Conservation (phyloP, 306 rosid species). For the Quercus gilva region DNA sequence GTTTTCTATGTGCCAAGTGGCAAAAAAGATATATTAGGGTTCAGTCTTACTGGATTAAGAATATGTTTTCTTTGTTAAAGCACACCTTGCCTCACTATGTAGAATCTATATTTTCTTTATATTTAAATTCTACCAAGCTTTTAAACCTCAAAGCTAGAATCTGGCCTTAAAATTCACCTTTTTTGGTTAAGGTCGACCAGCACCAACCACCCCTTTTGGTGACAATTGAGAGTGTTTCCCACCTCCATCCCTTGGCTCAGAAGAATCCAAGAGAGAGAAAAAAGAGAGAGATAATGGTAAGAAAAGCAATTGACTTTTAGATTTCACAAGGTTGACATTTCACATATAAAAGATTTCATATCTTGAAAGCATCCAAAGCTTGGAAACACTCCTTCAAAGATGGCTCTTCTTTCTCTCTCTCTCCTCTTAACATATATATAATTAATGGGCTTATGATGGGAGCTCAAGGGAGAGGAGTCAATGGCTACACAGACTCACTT, state of each 20-base stretch:
- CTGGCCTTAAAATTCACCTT: conserved; percentile 23
- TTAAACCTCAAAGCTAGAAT: conserved; percentile 34
- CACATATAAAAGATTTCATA: conserved; percentile 26
- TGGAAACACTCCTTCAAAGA: conserved; percentile 31
- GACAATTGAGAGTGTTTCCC: conserved; percentile 84
- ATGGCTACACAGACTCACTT: conserved; percentile 69
- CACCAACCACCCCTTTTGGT: conserved; percentile 55
- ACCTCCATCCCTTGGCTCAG: conserved; percentile 73
- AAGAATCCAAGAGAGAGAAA: conserved; percentile 66
- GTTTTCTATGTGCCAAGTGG: conserved; percentile 7
- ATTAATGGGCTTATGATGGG: conserved; percentile 42
- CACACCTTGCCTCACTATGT: conserved; percentile 27
- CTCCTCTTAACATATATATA: background rate
- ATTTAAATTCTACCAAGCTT: conserved; percentile 43
- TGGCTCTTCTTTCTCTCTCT: background rate
- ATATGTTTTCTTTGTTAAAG: conserved; percentile 35
- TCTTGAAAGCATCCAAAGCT: conserved; percentile 83
- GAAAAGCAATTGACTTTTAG: conserved; percentile 66
- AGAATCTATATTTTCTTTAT: conserved; percentile 10
- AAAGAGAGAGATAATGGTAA: conserved; percentile 12
- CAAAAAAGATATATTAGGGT: conserved; percentile 22
- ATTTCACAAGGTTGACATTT: conserved; percentile 85
- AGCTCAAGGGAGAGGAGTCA: conserved; percentile 50
- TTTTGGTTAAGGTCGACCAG: conserved; percentile 49
- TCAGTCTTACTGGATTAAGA: conserved; percentile 22